Evolutionary conservation across 768 basidiomycete species (phyloP), one percentile per base, ranked within the genome.

Genomic region (Pulveroboletus ravenelii): DNA sequence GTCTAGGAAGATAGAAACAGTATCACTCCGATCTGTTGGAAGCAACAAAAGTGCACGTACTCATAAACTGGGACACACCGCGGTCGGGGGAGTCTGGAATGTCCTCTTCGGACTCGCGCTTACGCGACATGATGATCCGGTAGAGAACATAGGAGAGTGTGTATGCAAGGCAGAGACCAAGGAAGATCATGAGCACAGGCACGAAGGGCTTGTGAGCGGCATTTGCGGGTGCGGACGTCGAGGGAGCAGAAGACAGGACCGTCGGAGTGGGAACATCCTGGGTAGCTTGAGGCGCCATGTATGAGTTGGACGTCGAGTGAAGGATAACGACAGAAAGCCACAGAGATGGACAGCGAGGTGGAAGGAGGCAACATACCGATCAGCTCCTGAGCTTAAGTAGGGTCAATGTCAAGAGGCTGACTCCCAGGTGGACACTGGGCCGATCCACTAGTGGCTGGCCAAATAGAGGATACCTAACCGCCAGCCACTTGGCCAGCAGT

Each of bases 11-110:
- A 9, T 25, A 10, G 27, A 13, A 20, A 31, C 3, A 25, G 30
- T 7, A 35, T 10, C 37, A 43, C 34, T n/a, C 14, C 1, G 9
- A 30, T 35, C 23, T 13, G 29, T 12, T 13, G 17, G 29, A 40
- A 12, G 32, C 10, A 12, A 38, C 41, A 35, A 38, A 30, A n/a
- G 40, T 14, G 6, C 25, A 57, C 52, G 10, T 37, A 61, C 62
- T 68, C 66, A 63, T 68, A 6, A 66, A 63, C 44, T 52, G 57
- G 45, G 59, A 51, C 10, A 68, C 62, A 13, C 53, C 59, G 17
- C 55, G 59, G 23, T 61, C 56, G 10, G 66, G 56, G n/a, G 51
- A 42, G 9, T 56, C 60, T 20, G 61, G 61, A 10, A n/a, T 15
- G n/a, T 50, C 55, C 5, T 39, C 50, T 39, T 51, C 10, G 2